These are phyloP conservation scores for Myrica gale DNA, from an alignment of 306 rosid genomes.

Conservation along the genomic window DNA sequence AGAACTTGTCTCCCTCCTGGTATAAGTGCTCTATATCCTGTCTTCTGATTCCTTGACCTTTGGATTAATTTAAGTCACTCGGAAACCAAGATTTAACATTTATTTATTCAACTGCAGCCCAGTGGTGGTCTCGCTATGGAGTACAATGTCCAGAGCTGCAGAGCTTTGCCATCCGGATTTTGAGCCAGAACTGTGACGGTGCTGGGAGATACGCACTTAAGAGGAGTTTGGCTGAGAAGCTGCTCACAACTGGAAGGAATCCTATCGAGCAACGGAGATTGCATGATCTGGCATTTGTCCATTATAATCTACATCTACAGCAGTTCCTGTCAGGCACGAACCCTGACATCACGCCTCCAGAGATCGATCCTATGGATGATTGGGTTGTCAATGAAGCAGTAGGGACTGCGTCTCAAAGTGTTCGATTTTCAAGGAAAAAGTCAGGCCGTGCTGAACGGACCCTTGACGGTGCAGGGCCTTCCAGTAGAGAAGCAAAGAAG, in stretches of 20 bases:
- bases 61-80: neutral
- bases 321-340: slow-evolving; percentile 12
- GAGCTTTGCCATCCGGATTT: slow-evolving; percentile 27
- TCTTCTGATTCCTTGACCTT: neutral
- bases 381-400: slow-evolving; percentile 21
- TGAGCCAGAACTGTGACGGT: slow-evolving; percentile 32
- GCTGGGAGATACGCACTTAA: slow-evolving; percentile 24
- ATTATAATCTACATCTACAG: slow-evolving; percentile 29
- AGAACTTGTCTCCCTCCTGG: slow-evolving; percentile 19
- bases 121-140: slow-evolving; percentile 30
- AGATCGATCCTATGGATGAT: slow-evolving; percentile 24
- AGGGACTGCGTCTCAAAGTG: neutral
- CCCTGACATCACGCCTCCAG: slow-evolving; percentile 12
- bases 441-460: neutral
- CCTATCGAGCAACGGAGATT: slow-evolving; percentile 23
- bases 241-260: slow-evolving; percentile 21
- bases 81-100: neutral
- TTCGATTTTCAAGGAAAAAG: neutral
- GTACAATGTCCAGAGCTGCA: slow-evolving; percentile 28
- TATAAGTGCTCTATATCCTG: neutral
- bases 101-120: slow-evolving; percentile 12
- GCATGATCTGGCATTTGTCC: slow-evolving; percentile 20
- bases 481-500: neutral
- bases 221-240: slow-evolving; percentile 28
- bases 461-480: neutral